phyloP scores from a whole-genome alignment of 2,329 filamentous ascomycete genomes.

The Penicillium olsonii region DNA sequence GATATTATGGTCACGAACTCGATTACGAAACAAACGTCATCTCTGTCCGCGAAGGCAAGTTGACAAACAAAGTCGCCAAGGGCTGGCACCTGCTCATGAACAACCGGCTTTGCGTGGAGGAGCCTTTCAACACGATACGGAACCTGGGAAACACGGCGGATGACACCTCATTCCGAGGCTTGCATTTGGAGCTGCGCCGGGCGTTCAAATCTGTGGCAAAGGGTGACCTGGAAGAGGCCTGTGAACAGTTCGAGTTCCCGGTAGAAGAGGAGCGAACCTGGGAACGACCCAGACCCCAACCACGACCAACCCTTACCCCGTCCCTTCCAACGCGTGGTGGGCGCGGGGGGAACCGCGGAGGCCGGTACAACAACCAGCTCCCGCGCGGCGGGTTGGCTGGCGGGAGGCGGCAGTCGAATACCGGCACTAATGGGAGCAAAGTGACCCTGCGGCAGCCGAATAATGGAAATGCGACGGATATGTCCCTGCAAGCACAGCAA shows the following conservation, averaged over 20 bases:
- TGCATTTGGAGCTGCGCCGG: constrained; percentile 84
- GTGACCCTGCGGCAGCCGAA: constrained; percentile 41
- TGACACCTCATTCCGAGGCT: constrained; percentile 86
- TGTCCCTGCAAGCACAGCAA: constrained; percentile 44
- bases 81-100: constrained; percentile 79
- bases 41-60: constrained; percentile 78
- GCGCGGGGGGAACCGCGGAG: constrained; percentile 52
- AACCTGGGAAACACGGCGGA: constrained; percentile 97
- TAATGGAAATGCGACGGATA: constrained; percentile 36
- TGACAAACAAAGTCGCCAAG: constrained; percentile 81
- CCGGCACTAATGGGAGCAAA: constrained; percentile 51
- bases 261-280: constrained; percentile 69
- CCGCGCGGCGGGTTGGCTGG: constrained; percentile 50
- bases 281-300: constrained; percentile 58
- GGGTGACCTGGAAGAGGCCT: constrained; percentile 78
- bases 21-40: constrained; percentile 83
- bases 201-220: constrained; percentile 82
- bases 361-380: constrained; percentile 50
- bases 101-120: constrained; percentile 89
- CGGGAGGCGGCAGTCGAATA: constrained; percentile 59
- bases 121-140: constrained; percentile 86
- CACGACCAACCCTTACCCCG: constrained; percentile 55
- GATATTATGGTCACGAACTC: constrained; percentile 90
- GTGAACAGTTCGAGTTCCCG: constrained; percentile 84
- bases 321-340: constrained; percentile 48